These are phyloP conservation scores for Aristolochia californica DNA, from an alignment of 164 flowering plant genomes.

Conservation along the genomic window DNA sequence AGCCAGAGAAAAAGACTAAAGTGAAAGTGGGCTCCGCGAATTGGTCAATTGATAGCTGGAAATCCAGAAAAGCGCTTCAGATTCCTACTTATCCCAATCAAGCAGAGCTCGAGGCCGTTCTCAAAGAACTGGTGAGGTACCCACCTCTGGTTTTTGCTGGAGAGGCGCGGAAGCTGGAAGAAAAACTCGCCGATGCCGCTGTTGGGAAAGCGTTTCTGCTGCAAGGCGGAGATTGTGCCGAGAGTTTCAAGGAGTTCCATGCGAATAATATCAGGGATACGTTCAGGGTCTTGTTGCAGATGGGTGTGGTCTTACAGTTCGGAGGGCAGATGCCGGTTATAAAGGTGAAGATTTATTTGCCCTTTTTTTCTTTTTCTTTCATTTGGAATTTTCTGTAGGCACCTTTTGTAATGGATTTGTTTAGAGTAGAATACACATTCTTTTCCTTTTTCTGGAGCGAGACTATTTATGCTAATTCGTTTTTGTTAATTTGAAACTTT, in stretches of 20 bases:
- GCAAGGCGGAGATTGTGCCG: conserved; percentile 47
- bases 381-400: neutral
- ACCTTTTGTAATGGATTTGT: neutral
- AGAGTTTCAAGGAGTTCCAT: conserved; percentile 44
- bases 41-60: conserved; percentile 25
- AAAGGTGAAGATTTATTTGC: neutral
- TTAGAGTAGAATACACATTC: neutral
- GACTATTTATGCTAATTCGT: no score
- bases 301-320: conserved; percentile 35
- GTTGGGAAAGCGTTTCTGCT: conserved; percentile 39
- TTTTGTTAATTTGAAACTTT: no score
- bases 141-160: conserved; percentile 45
- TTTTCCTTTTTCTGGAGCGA: no score
- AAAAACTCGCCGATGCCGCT: conserved; percentile 34
- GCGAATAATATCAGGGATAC: conserved; percentile 41
- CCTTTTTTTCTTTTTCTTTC: neutral
- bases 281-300: conserved; percentile 36
- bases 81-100: conserved; percentile 20
- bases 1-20: conserved; percentile 3
- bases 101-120: conserved; percentile 21
- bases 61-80: conserved; percentile 17
- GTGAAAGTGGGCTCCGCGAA: conserved; percentile 2
- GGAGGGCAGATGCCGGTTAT: conserved; percentile 37
- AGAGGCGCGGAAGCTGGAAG: conserved; percentile 44
- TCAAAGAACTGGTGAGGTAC: conserved; percentile 20